These are phyloP conservation scores for Chytriomyces confervae DNA, from an alignment of 192 early-diverging fungal species.

Conservation along the genomic window DNA sequence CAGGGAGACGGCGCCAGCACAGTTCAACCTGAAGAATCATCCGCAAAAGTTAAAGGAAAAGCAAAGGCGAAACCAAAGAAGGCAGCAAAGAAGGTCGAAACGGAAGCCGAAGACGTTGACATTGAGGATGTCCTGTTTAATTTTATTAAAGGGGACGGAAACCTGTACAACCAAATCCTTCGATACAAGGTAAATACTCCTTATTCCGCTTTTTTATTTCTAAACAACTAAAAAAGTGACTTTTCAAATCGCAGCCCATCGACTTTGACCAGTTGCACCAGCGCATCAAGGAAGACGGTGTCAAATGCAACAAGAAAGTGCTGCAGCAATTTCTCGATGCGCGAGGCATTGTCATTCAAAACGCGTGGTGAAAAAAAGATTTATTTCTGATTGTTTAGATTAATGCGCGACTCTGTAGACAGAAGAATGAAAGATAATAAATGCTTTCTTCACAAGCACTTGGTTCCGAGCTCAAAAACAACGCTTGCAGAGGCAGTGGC, in stretches of 20 bases:
- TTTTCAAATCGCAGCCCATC: neutral
- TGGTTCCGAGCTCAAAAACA: neutral
- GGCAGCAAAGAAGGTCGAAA: neutral
- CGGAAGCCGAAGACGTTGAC: neutral
- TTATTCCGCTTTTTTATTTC: too few species aligned
- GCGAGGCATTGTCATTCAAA: constrained; percentile 12
- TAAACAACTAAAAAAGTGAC: neutral
- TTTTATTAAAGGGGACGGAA: neutral
- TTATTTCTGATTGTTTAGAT: too few species aligned
- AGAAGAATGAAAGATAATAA: too few species aligned
- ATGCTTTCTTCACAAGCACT: neutral
- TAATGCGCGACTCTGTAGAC: too few species aligned
- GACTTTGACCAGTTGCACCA: constrained; percentile 16
- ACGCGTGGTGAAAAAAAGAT: neutral
- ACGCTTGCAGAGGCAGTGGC: neutral
- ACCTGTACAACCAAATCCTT: constrained; percentile 1
- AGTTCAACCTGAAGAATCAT: neutral
- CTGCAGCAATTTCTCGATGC: constrained; percentile 14
- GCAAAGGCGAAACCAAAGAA: neutral
- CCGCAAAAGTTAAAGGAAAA: neutral
- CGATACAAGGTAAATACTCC: constrained; percentile 11
- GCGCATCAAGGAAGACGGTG: neutral
- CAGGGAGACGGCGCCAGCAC: neutral
- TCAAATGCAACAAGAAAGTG: constrained; percentile 13
- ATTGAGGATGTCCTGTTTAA: neutral